Percentiles rank a stretch among this genome's conserved stretches.
Conservation (phyloP, 2,329 filamentous ascomycete species). For the Xylaria arbuscula region DNA sequence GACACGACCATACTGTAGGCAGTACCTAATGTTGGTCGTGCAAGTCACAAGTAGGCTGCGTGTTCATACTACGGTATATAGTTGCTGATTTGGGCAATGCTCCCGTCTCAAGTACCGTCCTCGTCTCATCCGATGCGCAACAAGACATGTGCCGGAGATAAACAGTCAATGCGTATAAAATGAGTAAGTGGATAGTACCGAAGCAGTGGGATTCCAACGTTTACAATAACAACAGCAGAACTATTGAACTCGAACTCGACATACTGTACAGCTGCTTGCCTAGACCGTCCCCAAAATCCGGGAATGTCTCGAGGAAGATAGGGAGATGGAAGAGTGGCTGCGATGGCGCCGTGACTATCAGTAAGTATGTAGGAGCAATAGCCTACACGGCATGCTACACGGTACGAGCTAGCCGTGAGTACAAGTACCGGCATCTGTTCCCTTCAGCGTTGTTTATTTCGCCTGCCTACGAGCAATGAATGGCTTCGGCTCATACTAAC, state of each 20-base stretch:
- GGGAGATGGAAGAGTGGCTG: background rate
- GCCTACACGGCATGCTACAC: background rate
- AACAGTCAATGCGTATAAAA: slow-evolving; percentile 23
- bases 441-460: background rate
- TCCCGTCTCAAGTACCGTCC: slow-evolving; percentile 12
- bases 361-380: background rate
- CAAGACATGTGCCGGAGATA: slow-evolving; percentile 21
- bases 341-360: background rate
- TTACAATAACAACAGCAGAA: background rate
- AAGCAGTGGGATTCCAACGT: slow-evolving; percentile 1
- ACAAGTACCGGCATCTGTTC: background rate
- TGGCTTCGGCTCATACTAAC: background rate
- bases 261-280: background rate
- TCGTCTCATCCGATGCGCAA: background rate
- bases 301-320: background rate
- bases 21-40: background rate
- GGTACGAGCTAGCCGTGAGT: background rate
- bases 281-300: background rate
- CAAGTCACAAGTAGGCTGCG: background rate
- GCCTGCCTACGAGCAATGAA: background rate
- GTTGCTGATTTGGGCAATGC: slow-evolving; percentile 18
- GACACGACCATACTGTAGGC: slow-evolving; percentile 3
- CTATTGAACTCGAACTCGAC: background rate
- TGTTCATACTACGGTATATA: background rate
- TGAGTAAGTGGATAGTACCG: background rate